Conservation (phyloP, 1,284 basidiomycete genomes). For the Ceratobasidium sp. region DNA sequence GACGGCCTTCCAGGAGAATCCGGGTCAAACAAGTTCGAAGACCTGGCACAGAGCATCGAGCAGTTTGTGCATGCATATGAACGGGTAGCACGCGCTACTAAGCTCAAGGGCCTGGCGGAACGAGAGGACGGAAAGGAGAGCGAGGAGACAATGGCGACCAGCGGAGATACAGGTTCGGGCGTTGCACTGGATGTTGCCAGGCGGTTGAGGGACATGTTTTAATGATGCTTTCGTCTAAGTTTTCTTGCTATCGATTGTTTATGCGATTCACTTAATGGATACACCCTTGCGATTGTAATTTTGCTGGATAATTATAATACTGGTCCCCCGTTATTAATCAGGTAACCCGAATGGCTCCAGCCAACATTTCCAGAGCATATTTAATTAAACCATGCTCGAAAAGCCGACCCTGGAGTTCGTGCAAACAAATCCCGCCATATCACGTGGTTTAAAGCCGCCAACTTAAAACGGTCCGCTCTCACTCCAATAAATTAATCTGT, state of each 20-base stretch:
- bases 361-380: too few relatives aligned
- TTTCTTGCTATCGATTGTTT: slow-evolving; percentile 26
- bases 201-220: slow-evolving; percentile 28
- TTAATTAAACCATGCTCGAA: too few relatives aligned
- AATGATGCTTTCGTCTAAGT: slow-evolving; percentile 7
- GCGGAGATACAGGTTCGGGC: slow-evolving; percentile 26
- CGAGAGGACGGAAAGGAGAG: slow-evolving; percentile 7
- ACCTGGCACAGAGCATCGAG: slow-evolving; percentile 35
- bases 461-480: too few relatives aligned
- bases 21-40: slow-evolving; percentile 36
- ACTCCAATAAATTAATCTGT: background rate
- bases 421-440: background rate
- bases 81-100: slow-evolving; percentile 26
- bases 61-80: slow-evolving; percentile 40
- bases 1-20: slow-evolving; percentile 8
- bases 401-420: background rate
- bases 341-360: too few relatives aligned
- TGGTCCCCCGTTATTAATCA: background rate
- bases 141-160: background rate
- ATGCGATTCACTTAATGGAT: slow-evolving; percentile 19
- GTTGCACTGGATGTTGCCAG: slow-evolving; percentile 31
- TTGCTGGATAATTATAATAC: background rate
- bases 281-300: background rate
- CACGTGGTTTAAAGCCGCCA: background rate
- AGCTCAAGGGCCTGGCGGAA: background rate